Evolutionary conservation across 2,329 filamentous ascomycete genomes (phyloP), one percentile per base, ranked within the genome.

Genomic region (Trichoderma cornu-damae): DNA sequence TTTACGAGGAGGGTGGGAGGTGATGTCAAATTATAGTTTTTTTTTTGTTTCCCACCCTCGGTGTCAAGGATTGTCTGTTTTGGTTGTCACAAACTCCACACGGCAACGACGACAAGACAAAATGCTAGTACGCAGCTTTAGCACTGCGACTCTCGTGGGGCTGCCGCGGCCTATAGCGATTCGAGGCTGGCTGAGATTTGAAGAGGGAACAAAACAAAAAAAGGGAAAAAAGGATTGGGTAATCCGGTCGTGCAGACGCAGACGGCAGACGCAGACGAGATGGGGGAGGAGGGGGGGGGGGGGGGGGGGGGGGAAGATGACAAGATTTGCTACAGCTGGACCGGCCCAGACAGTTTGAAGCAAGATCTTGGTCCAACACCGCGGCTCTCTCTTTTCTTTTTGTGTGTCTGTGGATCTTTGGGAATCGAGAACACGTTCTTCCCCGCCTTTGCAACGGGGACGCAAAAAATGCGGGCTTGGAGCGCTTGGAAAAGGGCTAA

Each of bases 391-490:
- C 28, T 35, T n/a, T n/a, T n/a, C n/a, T n/a, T n/a, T n/a, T n/a
- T n/a, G n/a, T n/a, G n/a, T n/a, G 49, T 4, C 14, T 53, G 57
- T 58, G 57, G 57, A 58, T 53, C 57, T 40, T 8, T 22, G 37
- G n/a, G 34, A 53, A 48, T 53, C 57, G 49, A 52, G 57, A 58
- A 58, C 57, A 58, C 57, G 57, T 53, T 54, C 57, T 53, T 48
- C 57, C 57, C 57, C 57, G 57, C 57, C 57, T 53, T 43, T 24
- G 37, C n/a, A 53, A 48, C 37, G 43, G 52, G 52, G 53, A 57
- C 26, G 44, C n/a, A n/a, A n/a, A n/a, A 34, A 28, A 57, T 43
- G 57, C 49, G 42, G 49, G 20, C 8, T 30, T 30, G 20, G 20
- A 53, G n/a, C 26, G 14, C 40, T 20, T 28, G 28, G 35, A 35